Conservation (phyloP, 345 rosid genomes). For the Camelina laxa region DNA sequence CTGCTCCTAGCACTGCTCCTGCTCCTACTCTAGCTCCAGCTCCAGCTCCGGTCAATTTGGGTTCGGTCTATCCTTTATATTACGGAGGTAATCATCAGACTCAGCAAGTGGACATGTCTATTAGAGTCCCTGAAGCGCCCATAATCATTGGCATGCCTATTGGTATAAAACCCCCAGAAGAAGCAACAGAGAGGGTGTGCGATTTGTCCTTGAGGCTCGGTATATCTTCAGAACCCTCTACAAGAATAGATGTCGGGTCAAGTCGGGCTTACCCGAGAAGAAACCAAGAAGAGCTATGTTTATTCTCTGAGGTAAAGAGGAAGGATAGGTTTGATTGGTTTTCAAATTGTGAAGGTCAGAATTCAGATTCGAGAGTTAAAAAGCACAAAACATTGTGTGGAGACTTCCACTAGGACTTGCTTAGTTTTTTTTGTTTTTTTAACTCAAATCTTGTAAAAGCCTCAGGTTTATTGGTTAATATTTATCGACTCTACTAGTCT, state of each 20-base stretch:
- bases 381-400: conserved; percentile 55
- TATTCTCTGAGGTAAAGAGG: conserved; percentile 60
- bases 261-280: conserved; percentile 47
- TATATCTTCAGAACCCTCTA: conserved; percentile 52
- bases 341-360: conserved; percentile 47
- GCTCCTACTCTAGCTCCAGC: neutral
- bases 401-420: conserved; percentile 40
- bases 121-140: conserved; percentile 48
- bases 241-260: conserved; percentile 47
- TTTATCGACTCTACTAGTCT: conserved; percentile 22
- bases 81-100: conserved; percentile 57
- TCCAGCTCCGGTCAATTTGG: conserved; percentile 41
- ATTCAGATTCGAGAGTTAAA: conserved; percentile 49
- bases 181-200: conserved; percentile 51
- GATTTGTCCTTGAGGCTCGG: conserved; percentile 91
- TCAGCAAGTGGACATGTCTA: conserved; percentile 46
- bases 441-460: conserved; percentile 35
- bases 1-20: neutral
- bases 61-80: conserved; percentile 74
- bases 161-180: conserved; percentile 54
- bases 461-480: conserved; percentile 30
- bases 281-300: conserved; percentile 57
- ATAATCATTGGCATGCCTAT: conserved; percentile 78
- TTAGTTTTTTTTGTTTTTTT: conserved; percentile 6
- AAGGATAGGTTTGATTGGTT: conserved; percentile 46